Evolutionary conservation across 2,329 filamentous ascomycete genomes (phyloP), one percentile per base, ranked within the genome.

Genomic region (Orbilia quercus): DNA sequence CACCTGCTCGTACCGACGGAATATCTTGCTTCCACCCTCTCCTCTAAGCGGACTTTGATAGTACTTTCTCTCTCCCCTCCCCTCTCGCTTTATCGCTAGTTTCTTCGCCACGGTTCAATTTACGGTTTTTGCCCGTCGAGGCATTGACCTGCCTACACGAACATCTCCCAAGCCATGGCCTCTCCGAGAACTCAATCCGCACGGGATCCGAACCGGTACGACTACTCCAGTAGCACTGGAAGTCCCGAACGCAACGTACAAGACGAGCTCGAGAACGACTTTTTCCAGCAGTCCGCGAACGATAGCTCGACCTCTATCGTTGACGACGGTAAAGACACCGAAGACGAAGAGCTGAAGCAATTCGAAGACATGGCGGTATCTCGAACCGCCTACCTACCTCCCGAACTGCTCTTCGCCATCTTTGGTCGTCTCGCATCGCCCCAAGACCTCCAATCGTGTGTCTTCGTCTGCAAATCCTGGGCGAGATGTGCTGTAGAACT

Each of bases 391-490:
- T 90, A 90, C 77, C 88, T 99, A 36, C 95, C 95, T 40, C 94
- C 93, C 80, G 95, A 99, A 84, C 90, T 99, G 74, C 88, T 98
- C 79, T 97, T 99, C 79, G 87, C 89, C 81, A 90, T 98, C 78
- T 97, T 99, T 81, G 85, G 91, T 36, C 95, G 92, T 81, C 86
- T 99, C 67, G 89, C 85, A 78, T 87, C 86, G 11, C 86, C 92
- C 1, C 83, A 84, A 47, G 94, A 99, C 79, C 85, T 97, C 77
- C 86, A 92, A 76, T 89, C 89, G 81, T 96, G 91, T 81, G 93
- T 98, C 91, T 84, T 95, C 76, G 93, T 96, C n/a, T 97, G 90
- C 79, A 93, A 92, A 81, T 88, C 90, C 75, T 99, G 95, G 95
- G 91, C 95, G 25, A 85, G 90, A 75, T 97, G 97, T 79, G 90